Percentiles rank a stretch among this genome's conserved stretches.
phyloP scores from a whole-genome alignment of 78 protist species.

The Mantamonas sphyraenae region DNA sequence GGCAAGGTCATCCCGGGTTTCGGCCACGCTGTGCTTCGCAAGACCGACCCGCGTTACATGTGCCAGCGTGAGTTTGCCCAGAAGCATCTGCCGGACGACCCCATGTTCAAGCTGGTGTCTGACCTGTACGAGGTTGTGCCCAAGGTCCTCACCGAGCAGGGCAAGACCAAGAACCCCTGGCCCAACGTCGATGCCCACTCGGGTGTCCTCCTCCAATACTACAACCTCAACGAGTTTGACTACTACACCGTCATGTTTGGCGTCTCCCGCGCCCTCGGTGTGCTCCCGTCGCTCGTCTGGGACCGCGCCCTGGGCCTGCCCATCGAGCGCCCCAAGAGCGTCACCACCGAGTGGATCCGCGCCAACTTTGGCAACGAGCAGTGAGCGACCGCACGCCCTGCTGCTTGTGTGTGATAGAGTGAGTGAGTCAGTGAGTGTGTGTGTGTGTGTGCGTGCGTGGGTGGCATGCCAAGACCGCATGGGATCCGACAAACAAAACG shows the following conservation, averaged over 20 bases:
- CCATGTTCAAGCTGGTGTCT: conserved; percentile 68
- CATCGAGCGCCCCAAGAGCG: conserved; percentile 93
- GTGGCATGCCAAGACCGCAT: neutral
- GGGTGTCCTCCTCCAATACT: conserved; percentile 82
- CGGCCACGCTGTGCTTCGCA: conserved; percentile 95
- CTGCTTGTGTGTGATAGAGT: neutral
- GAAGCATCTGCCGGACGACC: conserved; percentile 90
- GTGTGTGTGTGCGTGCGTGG: neutral
- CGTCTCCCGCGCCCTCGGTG: conserved; percentile 90
- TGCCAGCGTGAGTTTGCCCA: conserved; percentile 92
- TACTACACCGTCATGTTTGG: conserved; percentile 95
- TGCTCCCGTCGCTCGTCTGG: conserved; percentile 82
- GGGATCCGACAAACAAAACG: neutral
- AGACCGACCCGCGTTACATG: conserved; percentile 93
- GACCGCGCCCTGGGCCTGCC: conserved; percentile 87
- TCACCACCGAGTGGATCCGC: conserved; percentile 68
- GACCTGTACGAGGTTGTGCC: conserved; percentile 70
- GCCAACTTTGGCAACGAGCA: neutral
- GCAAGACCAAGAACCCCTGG: conserved; percentile 94
- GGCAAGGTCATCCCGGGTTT: conserved; percentile 95
- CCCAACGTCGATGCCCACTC: conserved; percentile 97
- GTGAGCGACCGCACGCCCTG: neutral
- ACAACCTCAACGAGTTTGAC: conserved; percentile 64
- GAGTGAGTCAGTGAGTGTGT: neutral
- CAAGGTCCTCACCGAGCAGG: conserved; percentile 78